Conservation (phyloP, 306 rosid genomes). For the Rosa lucieae region DNA sequence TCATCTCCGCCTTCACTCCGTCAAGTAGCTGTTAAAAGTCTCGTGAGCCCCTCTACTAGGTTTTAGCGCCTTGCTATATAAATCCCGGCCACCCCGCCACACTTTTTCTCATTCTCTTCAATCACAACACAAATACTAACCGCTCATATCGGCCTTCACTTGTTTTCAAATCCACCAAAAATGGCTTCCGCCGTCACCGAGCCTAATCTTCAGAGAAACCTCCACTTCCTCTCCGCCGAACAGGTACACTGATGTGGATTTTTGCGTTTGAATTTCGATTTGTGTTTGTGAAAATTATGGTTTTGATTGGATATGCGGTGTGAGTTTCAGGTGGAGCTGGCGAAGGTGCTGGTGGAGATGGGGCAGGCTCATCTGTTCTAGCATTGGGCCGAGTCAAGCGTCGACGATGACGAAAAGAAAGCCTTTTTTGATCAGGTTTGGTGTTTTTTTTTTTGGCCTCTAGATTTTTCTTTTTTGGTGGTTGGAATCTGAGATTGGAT, state of each 20-base stretch:
- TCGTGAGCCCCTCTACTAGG: too few species aligned
- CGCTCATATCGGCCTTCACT: too few species aligned
- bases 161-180: background rate
- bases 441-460: background rate
- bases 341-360: slow-evolving; percentile 51
- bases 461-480: background rate
- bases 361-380: slow-evolving; percentile 72
- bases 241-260: slow-evolving; percentile 37
- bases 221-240: slow-evolving; percentile 52
- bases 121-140: too few species aligned
- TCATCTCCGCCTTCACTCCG: too few species aligned
- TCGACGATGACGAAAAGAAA: slow-evolving; percentile 69
- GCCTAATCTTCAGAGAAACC: background rate
- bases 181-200: background rate
- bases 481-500: slow-evolving; percentile 7
- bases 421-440: slow-evolving; percentile 75
- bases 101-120: too few species aligned
- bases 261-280: background rate
- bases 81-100: too few species aligned
- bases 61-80: too few species aligned
- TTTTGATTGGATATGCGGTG: slow-evolving; percentile 26
- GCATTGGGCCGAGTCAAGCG: slow-evolving; percentile 77
- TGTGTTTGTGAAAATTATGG: background rate
- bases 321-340: slow-evolving; percentile 57
- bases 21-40: too few species aligned